A percentile compares a stretch with the other conserved stretches of the same genome.
phyloP scores from a whole-genome alignment of 257 asterid species.

The Solanum chilense region DNA sequence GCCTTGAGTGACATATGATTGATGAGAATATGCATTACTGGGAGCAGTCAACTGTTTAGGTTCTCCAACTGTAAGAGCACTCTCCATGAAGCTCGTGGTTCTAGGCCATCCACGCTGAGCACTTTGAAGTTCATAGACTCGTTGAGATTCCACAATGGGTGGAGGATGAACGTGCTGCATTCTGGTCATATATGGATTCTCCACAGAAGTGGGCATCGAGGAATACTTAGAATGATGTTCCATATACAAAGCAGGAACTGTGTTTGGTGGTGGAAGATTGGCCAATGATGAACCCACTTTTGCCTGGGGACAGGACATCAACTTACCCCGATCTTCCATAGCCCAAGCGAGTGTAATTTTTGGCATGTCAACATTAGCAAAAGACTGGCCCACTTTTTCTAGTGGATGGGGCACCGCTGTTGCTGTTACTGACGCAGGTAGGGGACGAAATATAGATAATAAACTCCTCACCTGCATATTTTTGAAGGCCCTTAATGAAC shows the following conservation, averaged over 20 bases:
- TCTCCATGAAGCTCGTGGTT: not conserved
- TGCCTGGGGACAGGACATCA: not conserved
- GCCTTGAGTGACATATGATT: not conserved
- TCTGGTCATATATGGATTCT: constrained; percentile 13
- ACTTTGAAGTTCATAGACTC: not conserved
- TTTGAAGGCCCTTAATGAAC: not conserved
- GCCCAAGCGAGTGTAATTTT: constrained; percentile 16
- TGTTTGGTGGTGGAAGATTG: not conserved
- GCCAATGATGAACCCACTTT: not conserved
- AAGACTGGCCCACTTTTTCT: constrained; percentile 11
- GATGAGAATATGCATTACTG: not conserved
- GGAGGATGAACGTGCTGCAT: constrained; percentile 13
- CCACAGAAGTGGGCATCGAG: constrained; percentile 3
- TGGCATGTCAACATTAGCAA: not conserved
- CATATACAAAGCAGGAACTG: not conserved
- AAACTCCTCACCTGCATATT: constrained; percentile 38
- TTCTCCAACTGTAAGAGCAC: constrained; percentile 7
- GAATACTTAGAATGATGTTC: constrained; percentile 12
- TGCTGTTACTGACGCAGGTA: constrained; percentile 14
- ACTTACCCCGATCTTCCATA: not conserved
- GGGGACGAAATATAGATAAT: constrained; percentile 43
- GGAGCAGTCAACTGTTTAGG: not conserved
- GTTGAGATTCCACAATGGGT: not conserved
- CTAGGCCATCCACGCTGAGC: not conserved
- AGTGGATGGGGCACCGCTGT: constrained; percentile 2